Evolutionary conservation across 257 asterid species (phyloP).

Genomic region (Cynanchum wilfordii): DNA sequence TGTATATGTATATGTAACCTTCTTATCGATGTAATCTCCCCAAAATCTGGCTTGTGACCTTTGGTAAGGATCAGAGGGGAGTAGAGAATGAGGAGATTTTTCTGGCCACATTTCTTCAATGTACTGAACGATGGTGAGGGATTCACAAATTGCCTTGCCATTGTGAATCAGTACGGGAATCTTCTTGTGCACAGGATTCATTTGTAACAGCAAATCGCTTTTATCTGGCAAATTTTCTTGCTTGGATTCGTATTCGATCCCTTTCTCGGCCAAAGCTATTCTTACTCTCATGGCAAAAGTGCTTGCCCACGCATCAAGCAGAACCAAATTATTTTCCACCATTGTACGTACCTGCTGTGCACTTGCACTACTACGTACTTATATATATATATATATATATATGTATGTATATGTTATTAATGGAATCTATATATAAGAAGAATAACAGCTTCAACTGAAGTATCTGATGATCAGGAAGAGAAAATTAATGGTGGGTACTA

Average conservation of each 20-base stretch:
- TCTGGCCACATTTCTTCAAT: slow-evolving; percentile 50
- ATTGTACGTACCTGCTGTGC: slow-evolving; percentile 19
- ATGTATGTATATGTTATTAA: too few relatives aligned
- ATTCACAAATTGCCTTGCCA: slow-evolving; percentile 54
- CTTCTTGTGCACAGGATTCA: slow-evolving; percentile 54
- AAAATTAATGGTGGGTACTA: too few relatives aligned
- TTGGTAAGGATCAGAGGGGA: slow-evolving; percentile 48
- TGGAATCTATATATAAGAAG: too few relatives aligned
- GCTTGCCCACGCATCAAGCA: slow-evolving; percentile 4
- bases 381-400: too few relatives aligned
- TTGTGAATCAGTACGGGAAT: slow-evolving; percentile 52
- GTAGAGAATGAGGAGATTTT: slow-evolving; percentile 22
- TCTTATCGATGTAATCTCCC: slow-evolving; percentile 52
- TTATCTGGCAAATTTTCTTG: slow-evolving; percentile 35
- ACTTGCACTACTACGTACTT: too few relatives aligned
- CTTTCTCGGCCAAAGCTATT: background rate
- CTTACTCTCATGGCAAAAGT: slow-evolving; percentile 1
- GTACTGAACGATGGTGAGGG: slow-evolving; percentile 45
- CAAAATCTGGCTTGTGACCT: slow-evolving; percentile 47
- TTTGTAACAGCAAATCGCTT: slow-evolving; percentile 33
- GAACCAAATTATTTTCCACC: background rate
- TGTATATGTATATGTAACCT: slow-evolving; percentile 19
- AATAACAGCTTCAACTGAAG: too few relatives aligned
- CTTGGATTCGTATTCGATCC: background rate
- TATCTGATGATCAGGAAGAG: too few relatives aligned